Evolutionary conservation across 148 eudicot genomes (phyloP).

Genomic region (Spergularia bocconei): DNA sequence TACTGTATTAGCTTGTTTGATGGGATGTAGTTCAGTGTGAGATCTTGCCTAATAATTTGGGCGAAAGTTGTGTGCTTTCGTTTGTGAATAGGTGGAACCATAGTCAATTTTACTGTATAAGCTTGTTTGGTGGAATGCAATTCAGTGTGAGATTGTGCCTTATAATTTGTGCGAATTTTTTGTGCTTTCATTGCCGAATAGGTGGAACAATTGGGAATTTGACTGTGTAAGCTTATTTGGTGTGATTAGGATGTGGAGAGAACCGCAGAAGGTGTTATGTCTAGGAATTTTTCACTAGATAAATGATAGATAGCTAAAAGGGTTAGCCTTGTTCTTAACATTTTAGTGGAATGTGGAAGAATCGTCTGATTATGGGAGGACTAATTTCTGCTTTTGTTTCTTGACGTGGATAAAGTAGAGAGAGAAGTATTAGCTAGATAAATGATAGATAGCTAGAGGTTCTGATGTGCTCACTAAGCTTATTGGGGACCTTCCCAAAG

Average conservation of each 20-base stretch:
- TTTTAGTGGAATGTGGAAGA: background rate
- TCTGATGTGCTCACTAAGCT: too few species aligned
- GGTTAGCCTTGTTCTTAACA: too few species aligned
- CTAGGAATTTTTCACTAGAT: background rate
- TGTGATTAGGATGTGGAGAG: background rate
- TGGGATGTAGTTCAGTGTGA: too few species aligned
- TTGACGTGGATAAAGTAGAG: too few species aligned
- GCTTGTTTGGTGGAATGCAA: too few species aligned
- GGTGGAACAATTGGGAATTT: background rate
- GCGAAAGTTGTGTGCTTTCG: background rate
- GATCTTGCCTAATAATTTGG: constrained; percentile 3
- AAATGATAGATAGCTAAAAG: background rate
- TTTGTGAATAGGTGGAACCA: too few species aligned
- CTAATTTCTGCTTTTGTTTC: background rate
- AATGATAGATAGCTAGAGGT: too few species aligned
- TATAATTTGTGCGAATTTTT: background rate
- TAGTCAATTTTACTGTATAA: background rate
- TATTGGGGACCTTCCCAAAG: too few species aligned
- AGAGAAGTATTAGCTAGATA: too few species aligned
- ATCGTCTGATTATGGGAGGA: background rate
- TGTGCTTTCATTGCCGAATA: background rate
- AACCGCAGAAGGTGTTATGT: too few species aligned
- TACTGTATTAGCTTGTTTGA: background rate
- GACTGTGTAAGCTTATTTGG: background rate
- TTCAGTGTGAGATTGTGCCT: background rate